These are phyloP conservation scores for Thecaphora thlaspeos DNA, from an alignment of 1,284 basidiomycete genomes.

Conservation along the genomic window DNA sequence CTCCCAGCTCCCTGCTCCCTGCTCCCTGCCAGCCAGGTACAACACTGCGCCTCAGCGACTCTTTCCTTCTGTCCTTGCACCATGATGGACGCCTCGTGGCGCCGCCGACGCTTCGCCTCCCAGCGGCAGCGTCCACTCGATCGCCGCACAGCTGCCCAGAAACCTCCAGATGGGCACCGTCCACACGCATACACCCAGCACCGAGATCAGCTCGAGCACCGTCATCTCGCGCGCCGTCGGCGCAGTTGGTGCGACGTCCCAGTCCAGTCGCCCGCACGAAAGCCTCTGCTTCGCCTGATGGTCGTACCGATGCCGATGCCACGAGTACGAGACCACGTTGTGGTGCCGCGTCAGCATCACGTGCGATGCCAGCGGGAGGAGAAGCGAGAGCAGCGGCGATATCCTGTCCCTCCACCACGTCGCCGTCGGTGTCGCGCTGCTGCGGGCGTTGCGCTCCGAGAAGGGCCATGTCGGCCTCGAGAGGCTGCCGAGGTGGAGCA, in stretches of 20 bases:
- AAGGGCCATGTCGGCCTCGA: constrained; percentile 13
- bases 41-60: too few species aligned
- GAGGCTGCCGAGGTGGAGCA: constrained; percentile 12
- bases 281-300: constrained; percentile 14
- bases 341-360: constrained; percentile 23
- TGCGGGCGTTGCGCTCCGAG: constrained; percentile 1
- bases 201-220: constrained; percentile 22
- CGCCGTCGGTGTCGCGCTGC: too few species aligned
- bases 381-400: constrained; percentile 2
- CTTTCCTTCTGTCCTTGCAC: too few species aligned
- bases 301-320: constrained; percentile 30
- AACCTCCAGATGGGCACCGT: constrained; percentile 25
- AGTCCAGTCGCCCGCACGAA: constrained; percentile 25
- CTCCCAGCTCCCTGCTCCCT: too few species aligned
- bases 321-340: constrained; percentile 13
- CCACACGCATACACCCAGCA: constrained; percentile 27
- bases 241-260: constrained; percentile 14
- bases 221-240: constrained; percentile 14
- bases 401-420: background rate
- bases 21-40: too few species aligned
- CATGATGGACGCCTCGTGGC: too few species aligned
- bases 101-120: too few species aligned
- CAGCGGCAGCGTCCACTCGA: constrained; percentile 17
- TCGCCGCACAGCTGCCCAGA: constrained; percentile 22
- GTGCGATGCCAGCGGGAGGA: constrained; percentile 19